Evolutionary conservation across 1,284 basidiomycete species (phyloP).

Genomic region (Trichosporon faecale): DNA sequence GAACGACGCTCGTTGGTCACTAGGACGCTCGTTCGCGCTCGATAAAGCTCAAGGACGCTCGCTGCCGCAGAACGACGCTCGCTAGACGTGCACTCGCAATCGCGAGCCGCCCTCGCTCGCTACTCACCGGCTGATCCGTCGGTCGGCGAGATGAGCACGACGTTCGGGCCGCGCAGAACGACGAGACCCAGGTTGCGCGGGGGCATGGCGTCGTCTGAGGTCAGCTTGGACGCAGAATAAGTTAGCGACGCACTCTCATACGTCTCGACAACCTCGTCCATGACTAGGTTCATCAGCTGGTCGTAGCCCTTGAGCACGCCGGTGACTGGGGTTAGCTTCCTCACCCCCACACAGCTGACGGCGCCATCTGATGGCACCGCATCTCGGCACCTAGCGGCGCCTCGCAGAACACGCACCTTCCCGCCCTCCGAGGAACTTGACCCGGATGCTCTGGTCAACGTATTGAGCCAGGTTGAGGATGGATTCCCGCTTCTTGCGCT

Average conservation of each 20-base stretch:
- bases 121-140: constrained; percentile 71
- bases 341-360: not conserved
- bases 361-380: too few relatives aligned
- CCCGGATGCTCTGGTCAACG: constrained; percentile 83
- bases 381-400: not conserved
- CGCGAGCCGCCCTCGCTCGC: too few relatives aligned
- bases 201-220: constrained; percentile 64
- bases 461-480: constrained; percentile 95
- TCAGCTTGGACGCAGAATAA: not conserved
- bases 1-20: too few relatives aligned
- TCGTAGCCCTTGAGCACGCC: constrained; percentile 94
- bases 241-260: constrained; percentile 49
- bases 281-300: constrained; percentile 86
- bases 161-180: constrained; percentile 85
- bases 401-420: constrained; percentile 65
- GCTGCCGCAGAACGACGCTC: too few relatives aligned
- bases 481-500: constrained; percentile 89
- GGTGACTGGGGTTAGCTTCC: constrained; percentile 61
- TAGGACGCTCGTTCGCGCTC: too few relatives aligned
- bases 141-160: constrained; percentile 85
- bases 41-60: too few relatives aligned
- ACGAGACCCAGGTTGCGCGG: constrained; percentile 72
- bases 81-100: too few relatives aligned
- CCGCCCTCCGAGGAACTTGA: constrained; percentile 94
- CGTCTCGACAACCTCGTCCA: constrained; percentile 54